Percentiles rank a stretch among this genome's conserved stretches.
Evolutionary conservation across 192 early-diverging fungal genomes (phyloP).

Genomic region (Irineochytrium annulatum): DNA sequence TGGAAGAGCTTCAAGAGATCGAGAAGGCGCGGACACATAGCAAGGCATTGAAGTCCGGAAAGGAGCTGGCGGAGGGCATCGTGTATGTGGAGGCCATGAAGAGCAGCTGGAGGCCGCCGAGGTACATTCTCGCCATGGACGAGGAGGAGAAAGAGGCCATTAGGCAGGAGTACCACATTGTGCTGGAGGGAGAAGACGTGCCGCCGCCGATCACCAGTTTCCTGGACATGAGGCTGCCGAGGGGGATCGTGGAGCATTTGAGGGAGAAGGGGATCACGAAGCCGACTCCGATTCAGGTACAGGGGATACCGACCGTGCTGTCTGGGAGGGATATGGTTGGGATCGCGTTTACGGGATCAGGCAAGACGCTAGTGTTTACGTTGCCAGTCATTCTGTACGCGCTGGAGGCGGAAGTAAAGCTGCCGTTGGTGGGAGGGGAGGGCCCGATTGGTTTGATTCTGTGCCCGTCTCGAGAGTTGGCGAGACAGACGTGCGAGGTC

Average conservation of each 20-base stretch:
- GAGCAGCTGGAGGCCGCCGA: slow-evolving; percentile 75
- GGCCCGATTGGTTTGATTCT: slow-evolving; percentile 93
- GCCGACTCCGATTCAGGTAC: slow-evolving; percentile 96
- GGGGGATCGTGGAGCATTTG: slow-evolving; percentile 72
- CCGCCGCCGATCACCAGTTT: slow-evolving; percentile 75
- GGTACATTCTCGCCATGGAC: slow-evolving; percentile 59
- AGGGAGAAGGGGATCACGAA: slow-evolving; percentile 73
- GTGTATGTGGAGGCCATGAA: slow-evolving; percentile 82
- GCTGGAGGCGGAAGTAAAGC: slow-evolving; percentile 83
- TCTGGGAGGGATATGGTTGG: slow-evolving; percentile 96
- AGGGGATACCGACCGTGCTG: slow-evolving; percentile 89
- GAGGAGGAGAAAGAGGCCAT: slow-evolving; percentile 48
- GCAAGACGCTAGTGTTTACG: slow-evolving; percentile 93
- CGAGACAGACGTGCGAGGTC: slow-evolving; percentile 88
- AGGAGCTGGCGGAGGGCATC: slow-evolving; percentile 82
- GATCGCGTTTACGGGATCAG: slow-evolving; percentile 92
- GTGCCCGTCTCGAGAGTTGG: slow-evolving; percentile 95
- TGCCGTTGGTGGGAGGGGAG: slow-evolving; percentile 79
- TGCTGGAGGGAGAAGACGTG: slow-evolving; percentile 79
- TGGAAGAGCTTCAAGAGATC: slow-evolving; percentile 81
- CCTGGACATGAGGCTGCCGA: slow-evolving; percentile 75
- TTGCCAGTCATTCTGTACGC: slow-evolving; percentile 89
- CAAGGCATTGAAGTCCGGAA: slow-evolving; percentile 78
- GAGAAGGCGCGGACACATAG: slow-evolving; percentile 73
- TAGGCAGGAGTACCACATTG: slow-evolving; percentile 83